phyloP scores from a whole-genome alignment of 2,329 filamentous ascomycete genomes.

The Aureobasidium sp. region DNA sequence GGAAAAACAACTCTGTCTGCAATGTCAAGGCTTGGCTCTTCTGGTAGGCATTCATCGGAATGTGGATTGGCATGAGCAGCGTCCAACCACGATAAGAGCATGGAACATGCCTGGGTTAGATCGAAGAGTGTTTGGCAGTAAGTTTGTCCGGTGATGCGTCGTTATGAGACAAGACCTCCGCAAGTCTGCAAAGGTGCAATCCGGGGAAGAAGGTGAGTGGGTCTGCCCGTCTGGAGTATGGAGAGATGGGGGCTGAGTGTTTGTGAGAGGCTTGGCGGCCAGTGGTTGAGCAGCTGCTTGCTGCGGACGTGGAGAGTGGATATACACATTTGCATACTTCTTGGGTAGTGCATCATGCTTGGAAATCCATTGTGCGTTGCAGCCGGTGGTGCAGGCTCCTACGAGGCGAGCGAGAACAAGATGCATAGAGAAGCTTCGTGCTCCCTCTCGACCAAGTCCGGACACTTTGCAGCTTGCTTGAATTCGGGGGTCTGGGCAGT shows the following conservation, averaged over 20 bases:
- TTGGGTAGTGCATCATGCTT: background rate
- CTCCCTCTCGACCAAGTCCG: background rate
- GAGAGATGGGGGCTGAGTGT: constrained; percentile 10
- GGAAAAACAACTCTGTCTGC: constrained; percentile 9
- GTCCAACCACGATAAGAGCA: background rate
- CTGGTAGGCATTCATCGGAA: constrained; percentile 1
- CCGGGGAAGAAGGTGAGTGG: constrained; percentile 6
- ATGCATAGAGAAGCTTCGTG: background rate
- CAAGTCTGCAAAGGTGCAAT: background rate
- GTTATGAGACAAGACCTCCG: constrained; percentile 3
- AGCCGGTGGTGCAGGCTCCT: background rate
- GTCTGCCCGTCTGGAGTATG: background rate
- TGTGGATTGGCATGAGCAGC: background rate
- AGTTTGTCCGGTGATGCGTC: constrained; percentile 3
- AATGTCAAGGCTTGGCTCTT: constrained; percentile 6
- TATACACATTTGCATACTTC: background rate
- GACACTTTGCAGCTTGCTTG: background rate
- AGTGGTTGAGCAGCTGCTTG: background rate
- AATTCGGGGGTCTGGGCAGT: background rate
- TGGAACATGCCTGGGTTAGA: background rate
- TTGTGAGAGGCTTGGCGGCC: constrained; percentile 7
- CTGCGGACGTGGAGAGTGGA: background rate
- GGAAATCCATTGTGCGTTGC: background rate
- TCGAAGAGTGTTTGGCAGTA: background rate
- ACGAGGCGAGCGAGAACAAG: background rate